phyloP scores from a whole-genome alignment of 2,329 filamentous ascomycete genomes.

The Hymenoscyphus linearis region DNA sequence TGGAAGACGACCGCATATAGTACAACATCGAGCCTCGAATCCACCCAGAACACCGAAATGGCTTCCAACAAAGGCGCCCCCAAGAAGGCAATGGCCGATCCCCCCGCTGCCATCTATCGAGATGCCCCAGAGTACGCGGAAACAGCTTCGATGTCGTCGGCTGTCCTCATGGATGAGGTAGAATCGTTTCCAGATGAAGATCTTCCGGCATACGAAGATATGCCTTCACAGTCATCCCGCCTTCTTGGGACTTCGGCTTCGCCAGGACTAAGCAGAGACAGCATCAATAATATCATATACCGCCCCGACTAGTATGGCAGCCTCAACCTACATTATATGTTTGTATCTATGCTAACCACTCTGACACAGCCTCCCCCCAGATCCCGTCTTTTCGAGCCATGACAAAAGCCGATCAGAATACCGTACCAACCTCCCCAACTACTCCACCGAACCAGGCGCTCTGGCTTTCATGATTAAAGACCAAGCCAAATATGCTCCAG shows the following conservation, averaged over 20 bases:
- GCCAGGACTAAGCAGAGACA: neutral
- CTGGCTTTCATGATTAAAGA: constrained; percentile 26
- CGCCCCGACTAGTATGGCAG: neutral
- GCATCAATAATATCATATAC: neutral
- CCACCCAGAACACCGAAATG: neutral
- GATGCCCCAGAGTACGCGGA: constrained; percentile 20
- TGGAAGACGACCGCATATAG: neutral
- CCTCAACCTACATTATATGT: neutral
- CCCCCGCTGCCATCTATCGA: constrained; percentile 13
- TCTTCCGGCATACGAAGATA: constrained; percentile 12
- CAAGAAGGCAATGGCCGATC: constrained; percentile 11
- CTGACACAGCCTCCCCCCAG: constrained; percentile 3
- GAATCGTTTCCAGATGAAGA: constrained; percentile 19
- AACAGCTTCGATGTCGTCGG: constrained; percentile 23
- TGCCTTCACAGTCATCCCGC: neutral
- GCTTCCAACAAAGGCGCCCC: neutral
- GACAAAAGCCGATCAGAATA: constrained; percentile 21
- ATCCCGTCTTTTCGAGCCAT: constrained; percentile 24
- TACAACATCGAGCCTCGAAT: neutral
- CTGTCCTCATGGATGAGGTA: constrained; percentile 20
- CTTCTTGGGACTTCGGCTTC: neutral
- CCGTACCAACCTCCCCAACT: constrained; percentile 27
- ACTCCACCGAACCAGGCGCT: constrained; percentile 19
- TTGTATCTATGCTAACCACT: neutral
- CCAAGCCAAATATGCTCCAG: constrained; percentile 27